Base-by-base conservation (phyloP, 257 asterid species). In the Ajuga chamaepitys region DNA sequence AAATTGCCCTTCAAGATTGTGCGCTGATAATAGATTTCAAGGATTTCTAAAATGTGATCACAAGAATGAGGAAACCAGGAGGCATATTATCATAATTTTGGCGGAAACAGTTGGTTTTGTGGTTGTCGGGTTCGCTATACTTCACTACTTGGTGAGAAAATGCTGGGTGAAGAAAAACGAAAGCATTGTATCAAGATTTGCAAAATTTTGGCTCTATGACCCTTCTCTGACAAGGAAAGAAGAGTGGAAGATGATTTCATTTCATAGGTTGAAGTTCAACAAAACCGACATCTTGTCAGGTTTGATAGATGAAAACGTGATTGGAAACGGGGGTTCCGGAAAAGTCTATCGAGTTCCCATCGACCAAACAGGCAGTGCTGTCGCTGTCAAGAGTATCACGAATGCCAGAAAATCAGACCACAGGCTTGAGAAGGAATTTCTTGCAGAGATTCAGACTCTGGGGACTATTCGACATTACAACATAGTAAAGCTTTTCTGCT, bases 261-360 rank as follows among this genome's bases (percentile, higher is more conserved):
- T 80, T 45, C 74, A 72, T 14, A 83, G 75, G 70, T 44, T 84
- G 73, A 74, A 82, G 44, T 80, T 86, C 66, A 57, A 80, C 1
- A 78, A 74, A 70, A 78, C 48, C 6, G 81, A 82, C 4, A 82
- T 86, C 52, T 62, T 84, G 70, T 68, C 81, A 1, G 50, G 79
- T 62, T 70, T 86, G 70, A 74, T 80, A 18, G 95, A 86, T 9
- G 75, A 59, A 4, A 86, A 84, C 65, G 24, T 74, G 58, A 82
- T 86, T n/a, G 95, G 95, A 38, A 64, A 62, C 14, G 91, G 95
- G 13, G 95, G 91, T 3, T 75, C 91, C 2, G 88, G 87, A 9
- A 86, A 77, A 57, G 88, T 86, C n/a, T 86, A 76, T 64, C 74
- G 70, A 66, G 78, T 82, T 16, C 37, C 67, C 8, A 40, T 77